Percentiles rank a stretch among this genome's conserved stretches.
These are phyloP conservation scores for Colletotrichum lindemuthianum DNA, from an alignment of 2,329 filamentous ascomycete genomes.

Conservation along the genomic window DNA sequence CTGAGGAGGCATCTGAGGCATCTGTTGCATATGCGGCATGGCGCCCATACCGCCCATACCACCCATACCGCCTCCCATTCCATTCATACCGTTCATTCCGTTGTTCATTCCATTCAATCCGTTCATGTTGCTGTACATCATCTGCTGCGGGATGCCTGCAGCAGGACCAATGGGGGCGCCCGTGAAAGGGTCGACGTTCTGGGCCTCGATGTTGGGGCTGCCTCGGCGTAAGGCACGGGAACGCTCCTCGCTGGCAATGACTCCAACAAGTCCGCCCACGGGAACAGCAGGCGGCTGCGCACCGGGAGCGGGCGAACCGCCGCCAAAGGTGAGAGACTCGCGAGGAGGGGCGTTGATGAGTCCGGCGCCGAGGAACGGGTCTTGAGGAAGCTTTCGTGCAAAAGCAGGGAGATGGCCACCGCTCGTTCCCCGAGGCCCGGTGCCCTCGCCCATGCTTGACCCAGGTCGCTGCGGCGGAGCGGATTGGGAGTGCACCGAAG, in stretches of 20 bases:
- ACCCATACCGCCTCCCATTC: conserved; percentile 31
- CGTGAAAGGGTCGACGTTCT: conserved; percentile 50
- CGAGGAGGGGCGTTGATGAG: conserved; percentile 77
- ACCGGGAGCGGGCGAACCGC: conserved; percentile 57
- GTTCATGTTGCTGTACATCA: conserved; percentile 50
- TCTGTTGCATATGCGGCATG: conserved; percentile 39
- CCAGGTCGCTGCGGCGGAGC: conserved; percentile 61
- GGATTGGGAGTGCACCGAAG: conserved; percentile 55
- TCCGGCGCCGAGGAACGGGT: conserved; percentile 85
- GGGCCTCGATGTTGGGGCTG: conserved; percentile 74
- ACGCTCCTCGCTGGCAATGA: conserved; percentile 87
- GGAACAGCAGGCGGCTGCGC: conserved; percentile 57
- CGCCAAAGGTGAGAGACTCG: conserved; percentile 78
- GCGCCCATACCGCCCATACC: conserved; percentile 45
- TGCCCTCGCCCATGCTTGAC: conserved; percentile 66
- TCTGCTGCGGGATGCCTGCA: conserved; percentile 56
- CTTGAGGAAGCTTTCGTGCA: conserved; percentile 81
- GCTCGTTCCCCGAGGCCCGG: conserved; percentile 43
- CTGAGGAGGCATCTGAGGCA: conserved; percentile 24
- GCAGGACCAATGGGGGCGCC: conserved; percentile 59
- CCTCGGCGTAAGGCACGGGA: conserved; percentile 81
- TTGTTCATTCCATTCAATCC: conserved; percentile 32
- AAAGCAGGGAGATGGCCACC: conserved; percentile 77
- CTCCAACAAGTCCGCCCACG: conserved; percentile 84
- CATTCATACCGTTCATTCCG: conserved; percentile 23